Evolutionary conservation across 345 rosid genomes (phyloP).

Genomic region (Sisymbrium irio): DNA sequence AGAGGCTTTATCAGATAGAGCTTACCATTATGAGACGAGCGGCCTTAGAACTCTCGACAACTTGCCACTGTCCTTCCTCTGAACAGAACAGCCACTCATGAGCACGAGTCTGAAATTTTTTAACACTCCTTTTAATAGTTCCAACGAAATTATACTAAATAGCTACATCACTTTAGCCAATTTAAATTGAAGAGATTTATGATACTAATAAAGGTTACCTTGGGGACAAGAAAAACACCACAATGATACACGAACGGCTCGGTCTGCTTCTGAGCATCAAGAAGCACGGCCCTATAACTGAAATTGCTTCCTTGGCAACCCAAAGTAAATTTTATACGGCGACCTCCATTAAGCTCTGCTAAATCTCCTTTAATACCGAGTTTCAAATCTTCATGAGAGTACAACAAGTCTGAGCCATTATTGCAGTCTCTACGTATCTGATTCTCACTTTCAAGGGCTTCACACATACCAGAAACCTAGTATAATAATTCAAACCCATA

Average conservation of each 20-base stretch:
- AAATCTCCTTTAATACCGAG: conserved; percentile 71
- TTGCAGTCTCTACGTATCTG: conserved; percentile 58
- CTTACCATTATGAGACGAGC: conserved; percentile 93
- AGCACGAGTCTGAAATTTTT: conserved; percentile 70
- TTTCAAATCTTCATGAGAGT: conserved; percentile 75
- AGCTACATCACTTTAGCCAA: not conserved
- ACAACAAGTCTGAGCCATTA: conserved; percentile 57
- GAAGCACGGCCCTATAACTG: conserved; percentile 68
- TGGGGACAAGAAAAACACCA: conserved; percentile 89
- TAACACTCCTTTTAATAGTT: conserved; percentile 34
- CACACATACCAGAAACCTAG: conserved; percentile 66
- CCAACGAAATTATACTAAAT: not conserved
- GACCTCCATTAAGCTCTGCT: conserved; percentile 51
- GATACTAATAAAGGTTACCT: conserved; percentile 44
- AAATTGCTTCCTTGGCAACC: conserved; percentile 52
- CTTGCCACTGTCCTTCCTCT: conserved; percentile 95
- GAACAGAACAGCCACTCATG: conserved; percentile 96
- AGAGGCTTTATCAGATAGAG: conserved; percentile 7
- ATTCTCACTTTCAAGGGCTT: conserved; percentile 80
- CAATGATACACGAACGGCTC: conserved; percentile 55
- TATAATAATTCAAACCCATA: conserved; percentile 11
- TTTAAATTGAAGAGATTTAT: not conserved
- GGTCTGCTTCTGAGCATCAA: conserved; percentile 62
- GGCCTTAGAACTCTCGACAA: conserved; percentile 79
- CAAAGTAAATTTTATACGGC: conserved; percentile 56